These are phyloP conservation scores for Cladosporium sp. DNA, from an alignment of 2,329 filamentous ascomycete genomes.

Conservation along the genomic window DNA sequence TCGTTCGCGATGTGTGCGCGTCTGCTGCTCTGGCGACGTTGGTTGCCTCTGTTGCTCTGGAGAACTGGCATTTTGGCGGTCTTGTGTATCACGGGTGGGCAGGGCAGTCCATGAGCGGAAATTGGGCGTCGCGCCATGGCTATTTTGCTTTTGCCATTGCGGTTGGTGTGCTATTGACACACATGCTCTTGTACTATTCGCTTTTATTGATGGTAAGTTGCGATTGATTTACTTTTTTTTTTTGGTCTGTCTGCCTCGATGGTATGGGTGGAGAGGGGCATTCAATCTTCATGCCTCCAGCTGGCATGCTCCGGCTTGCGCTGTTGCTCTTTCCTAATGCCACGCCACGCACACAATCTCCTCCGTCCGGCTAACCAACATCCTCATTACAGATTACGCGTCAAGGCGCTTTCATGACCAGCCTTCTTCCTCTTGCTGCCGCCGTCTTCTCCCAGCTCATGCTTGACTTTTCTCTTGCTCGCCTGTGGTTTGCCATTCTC, in stretches of 20 bases:
- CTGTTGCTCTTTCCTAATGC: not conserved
- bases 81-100: constrained; percentile 22
- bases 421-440: constrained; percentile 24
- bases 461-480: constrained; percentile 23
- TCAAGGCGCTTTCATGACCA: constrained; percentile 24
- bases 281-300: no score
- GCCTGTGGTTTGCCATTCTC: constrained; percentile 30
- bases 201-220: constrained; percentile 29
- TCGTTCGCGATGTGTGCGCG: constrained; percentile 28
- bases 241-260: no score
- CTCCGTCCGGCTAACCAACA: not conserved
- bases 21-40: constrained; percentile 22
- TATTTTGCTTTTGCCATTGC: constrained; percentile 20
- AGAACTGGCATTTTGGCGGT: constrained; percentile 24
- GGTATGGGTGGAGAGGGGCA: no score
- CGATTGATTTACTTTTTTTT: no score
- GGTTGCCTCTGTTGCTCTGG: constrained; percentile 25
- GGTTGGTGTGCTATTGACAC: constrained; percentile 20
- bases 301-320: not conserved
- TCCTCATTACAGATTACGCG: constrained; percentile 21
- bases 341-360: no score
- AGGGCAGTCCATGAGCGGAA: constrained; percentile 19
- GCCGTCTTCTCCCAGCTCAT: constrained; percentile 27
- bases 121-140: constrained; percentile 21
- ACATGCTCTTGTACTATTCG: constrained; percentile 20